Conservation (phyloP, 495 filamentous ascomycete species). For the Hamigera avellanea region DNA sequence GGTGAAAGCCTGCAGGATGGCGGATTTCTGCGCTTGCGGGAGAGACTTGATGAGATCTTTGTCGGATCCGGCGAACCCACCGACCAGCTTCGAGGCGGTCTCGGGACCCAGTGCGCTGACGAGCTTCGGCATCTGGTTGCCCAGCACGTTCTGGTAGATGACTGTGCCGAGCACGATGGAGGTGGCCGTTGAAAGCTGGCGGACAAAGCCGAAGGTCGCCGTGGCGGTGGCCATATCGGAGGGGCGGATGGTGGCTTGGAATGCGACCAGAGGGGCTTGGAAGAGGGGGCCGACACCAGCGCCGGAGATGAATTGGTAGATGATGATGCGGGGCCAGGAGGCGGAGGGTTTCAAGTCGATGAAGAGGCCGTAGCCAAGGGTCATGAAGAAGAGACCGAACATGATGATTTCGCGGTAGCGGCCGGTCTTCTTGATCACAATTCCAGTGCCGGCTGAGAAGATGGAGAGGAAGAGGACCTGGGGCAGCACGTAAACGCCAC, state of each 20-base stretch:
- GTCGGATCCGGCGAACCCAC: slow-evolving; percentile 45
- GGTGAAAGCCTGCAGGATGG: slow-evolving; percentile 44
- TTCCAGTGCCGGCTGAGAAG: slow-evolving; percentile 49
- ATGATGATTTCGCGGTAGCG: slow-evolving; percentile 38
- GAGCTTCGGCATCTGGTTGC: slow-evolving; percentile 27
- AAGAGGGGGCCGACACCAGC: slow-evolving; percentile 46
- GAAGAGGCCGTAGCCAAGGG: slow-evolving; percentile 42
- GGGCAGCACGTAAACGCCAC: slow-evolving; percentile 70
- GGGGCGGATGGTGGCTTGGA: slow-evolving; percentile 39
- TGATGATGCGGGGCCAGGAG: slow-evolving; percentile 40
- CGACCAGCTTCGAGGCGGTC: slow-evolving; percentile 18
- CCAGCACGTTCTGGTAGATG: slow-evolving; percentile 45
- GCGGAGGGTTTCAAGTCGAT: slow-evolving; percentile 36
- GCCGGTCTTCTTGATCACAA: slow-evolving; percentile 63
- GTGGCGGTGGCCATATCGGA: slow-evolving; percentile 42
- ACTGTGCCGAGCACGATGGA: slow-evolving; percentile 45
- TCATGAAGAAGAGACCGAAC: slow-evolving; percentile 36
- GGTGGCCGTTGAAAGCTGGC: slow-evolving; percentile 39
- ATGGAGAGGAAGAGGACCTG: slow-evolving; percentile 60
- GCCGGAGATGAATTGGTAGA: slow-evolving; percentile 42
- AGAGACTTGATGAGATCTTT: slow-evolving; percentile 43
- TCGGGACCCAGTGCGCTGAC: slow-evolving; percentile 21
- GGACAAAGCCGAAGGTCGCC: slow-evolving; percentile 40
- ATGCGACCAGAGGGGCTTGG: slow-evolving; percentile 46
- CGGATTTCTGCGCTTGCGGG: slow-evolving; percentile 27